Percentiles rank a stretch among this genome's conserved stretches.
phyloP scores from a whole-genome alignment of 2,329 filamentous ascomycete genomes.

The Fusarium sp. region DNA sequence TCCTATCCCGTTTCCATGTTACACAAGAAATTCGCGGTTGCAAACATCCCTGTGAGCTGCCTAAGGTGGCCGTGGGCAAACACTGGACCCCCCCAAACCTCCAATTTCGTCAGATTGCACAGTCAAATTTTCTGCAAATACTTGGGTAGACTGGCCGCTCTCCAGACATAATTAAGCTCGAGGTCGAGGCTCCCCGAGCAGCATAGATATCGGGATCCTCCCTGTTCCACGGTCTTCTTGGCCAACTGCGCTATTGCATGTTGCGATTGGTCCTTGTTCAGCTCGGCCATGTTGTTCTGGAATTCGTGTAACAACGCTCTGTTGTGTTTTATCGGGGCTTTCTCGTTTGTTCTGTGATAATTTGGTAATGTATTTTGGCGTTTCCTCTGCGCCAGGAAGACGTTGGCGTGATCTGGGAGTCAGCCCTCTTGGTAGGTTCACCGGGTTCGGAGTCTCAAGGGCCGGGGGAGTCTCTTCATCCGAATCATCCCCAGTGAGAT shows the following conservation, averaged over 20 bases:
- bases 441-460: too few species aligned
- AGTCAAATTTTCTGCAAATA: too few species aligned
- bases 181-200: neutral
- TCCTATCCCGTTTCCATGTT: neutral
- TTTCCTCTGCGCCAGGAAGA: neutral
- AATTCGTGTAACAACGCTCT: neutral
- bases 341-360: rapidly evolving
- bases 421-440: too few species aligned
- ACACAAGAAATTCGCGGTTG: rapidly evolving
- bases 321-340: rapidly evolving
- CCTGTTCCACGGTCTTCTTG: neutral
- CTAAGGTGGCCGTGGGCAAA: too few species aligned
- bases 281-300: too few species aligned
- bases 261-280: neutral
- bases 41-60: too few species aligned
- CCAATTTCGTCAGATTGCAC: too few species aligned
- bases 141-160: rapidly evolving
- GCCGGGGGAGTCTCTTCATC: neutral
- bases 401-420: rapidly evolving
- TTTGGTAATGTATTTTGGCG: too few species aligned
- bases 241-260: neutral
- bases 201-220: neutral
- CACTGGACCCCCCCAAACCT: too few species aligned
- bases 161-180: rapidly evolving
- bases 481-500: neutral